phyloP scores from a whole-genome alignment of 441 rosid genomes.

The Eutrema salsugineum region DNA sequence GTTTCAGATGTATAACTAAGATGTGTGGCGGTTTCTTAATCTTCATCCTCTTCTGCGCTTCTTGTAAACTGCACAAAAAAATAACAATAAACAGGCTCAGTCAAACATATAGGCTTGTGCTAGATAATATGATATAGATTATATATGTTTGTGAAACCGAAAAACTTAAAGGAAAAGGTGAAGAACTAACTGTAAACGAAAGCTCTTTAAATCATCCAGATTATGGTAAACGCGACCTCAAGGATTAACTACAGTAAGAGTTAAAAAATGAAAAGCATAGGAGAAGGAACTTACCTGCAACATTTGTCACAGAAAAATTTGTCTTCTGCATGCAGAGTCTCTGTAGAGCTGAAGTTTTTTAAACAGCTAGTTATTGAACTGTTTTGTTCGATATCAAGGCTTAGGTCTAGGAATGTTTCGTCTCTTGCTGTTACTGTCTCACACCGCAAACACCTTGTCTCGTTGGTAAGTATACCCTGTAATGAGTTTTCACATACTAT shows the following conservation, averaged over 20 bases:
- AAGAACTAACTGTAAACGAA: background rate
- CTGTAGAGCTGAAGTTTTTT: constrained; percentile 95
- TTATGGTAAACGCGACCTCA: background rate
- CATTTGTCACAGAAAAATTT: constrained; percentile 94
- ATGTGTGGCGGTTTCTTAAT: constrained; percentile 91
- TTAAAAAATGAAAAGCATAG: too few species aligned
- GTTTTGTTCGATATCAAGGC: constrained; percentile 97
- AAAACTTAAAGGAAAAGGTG: background rate
- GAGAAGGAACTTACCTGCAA: constrained; percentile 61
- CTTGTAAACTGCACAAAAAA: constrained; percentile 71
- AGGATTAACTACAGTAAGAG: background rate
- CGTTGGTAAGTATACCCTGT: constrained; percentile 92
- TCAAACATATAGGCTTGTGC: too few species aligned
- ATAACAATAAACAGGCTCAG: too few species aligned
- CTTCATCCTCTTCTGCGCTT: constrained; percentile 96
- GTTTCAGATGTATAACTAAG: constrained; percentile 79
- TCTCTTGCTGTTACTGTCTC: constrained; percentile 97
- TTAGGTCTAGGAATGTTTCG: constrained; percentile 85
- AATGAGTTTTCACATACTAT: constrained; percentile 12
- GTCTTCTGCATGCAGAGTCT: constrained; percentile 90
- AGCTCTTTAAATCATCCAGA: background rate
- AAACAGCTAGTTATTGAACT: constrained; percentile 94
- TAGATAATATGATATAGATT: too few species aligned
- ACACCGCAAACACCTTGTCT: constrained; percentile 89
- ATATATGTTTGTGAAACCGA: background rate